A percentile compares a stretch with the other conserved stretches of the same genome.
phyloP scores from a whole-genome alignment of 345 rosid genomes.

The Gossypium mustelinum region DNA sequence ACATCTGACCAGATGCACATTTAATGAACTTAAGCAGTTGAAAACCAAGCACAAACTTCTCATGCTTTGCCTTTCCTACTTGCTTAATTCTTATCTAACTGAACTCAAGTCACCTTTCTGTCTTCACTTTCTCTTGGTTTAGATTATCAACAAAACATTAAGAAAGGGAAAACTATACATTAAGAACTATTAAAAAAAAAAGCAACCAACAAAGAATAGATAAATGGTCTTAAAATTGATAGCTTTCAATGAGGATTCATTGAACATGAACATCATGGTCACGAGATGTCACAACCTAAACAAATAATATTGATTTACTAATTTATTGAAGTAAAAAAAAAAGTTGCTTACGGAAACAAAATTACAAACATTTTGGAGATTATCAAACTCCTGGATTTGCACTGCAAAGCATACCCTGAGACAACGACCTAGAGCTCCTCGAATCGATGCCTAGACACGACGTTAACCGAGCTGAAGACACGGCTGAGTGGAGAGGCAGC shows the following conservation, averaged over 20 bases:
- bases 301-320: neutral
- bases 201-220: neutral
- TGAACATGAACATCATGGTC: neutral
- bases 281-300: neutral
- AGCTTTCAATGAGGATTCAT: neutral
- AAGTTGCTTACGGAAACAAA: slow-evolving; percentile 65
- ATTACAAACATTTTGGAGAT: slow-evolving; percentile 48
- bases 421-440: slow-evolving; percentile 69
- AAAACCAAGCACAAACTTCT: neutral
- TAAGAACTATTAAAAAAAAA: neutral
- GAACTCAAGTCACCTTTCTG: neutral
- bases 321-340: slow-evolving; percentile 19
- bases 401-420: slow-evolving; percentile 99
- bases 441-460: slow-evolving; percentile 86
- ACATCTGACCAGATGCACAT: neutral
- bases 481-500: slow-evolving; percentile 76
- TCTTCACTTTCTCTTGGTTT: neutral
- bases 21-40: neutral
- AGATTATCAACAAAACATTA: neutral
- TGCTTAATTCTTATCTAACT: neutral
- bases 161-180: neutral
- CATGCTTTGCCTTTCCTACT: neutral
- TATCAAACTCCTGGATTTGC: slow-evolving; percentile 96
- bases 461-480: slow-evolving; percentile 79
- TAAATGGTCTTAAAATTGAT: neutral